A percentile compares a stretch with the other conserved stretches of the same genome.
Conservation (phyloP, 768 basidiomycete genomes). For the Xerocomellus intermedius region DNA sequence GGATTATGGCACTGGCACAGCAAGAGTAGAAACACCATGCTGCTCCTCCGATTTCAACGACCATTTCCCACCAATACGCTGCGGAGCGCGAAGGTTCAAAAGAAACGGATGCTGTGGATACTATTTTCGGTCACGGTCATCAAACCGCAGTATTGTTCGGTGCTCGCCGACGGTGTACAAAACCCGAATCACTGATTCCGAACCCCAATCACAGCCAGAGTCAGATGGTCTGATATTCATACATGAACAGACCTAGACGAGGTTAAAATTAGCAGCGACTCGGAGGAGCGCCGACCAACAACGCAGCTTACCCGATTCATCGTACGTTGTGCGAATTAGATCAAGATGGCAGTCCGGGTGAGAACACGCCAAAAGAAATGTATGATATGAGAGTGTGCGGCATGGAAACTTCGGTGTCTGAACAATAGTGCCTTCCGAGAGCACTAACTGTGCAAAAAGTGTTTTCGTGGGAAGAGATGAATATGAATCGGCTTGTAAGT, state of each 20-base stretch:
- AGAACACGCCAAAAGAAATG: not conserved
- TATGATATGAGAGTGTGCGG: not conserved
- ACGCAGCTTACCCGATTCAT: not conserved
- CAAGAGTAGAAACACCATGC: too few relatives aligned
- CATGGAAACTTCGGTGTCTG: not conserved
- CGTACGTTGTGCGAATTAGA: not conserved
- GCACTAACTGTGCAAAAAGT: not conserved
- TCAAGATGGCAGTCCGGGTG: conserved; percentile 1
- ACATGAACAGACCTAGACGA: not conserved
- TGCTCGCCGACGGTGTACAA: too few relatives aligned
- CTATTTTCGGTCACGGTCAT: too few relatives aligned
- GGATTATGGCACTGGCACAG: too few relatives aligned
- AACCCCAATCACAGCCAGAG: not conserved
- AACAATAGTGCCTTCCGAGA: not conserved
- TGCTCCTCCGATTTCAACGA: too few relatives aligned
- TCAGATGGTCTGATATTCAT: conserved; percentile 3
- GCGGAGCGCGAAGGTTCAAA: too few relatives aligned
- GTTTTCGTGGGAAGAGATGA: not conserved
- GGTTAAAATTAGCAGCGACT: not conserved
- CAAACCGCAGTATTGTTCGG: too few relatives aligned
- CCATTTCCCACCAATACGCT: too few relatives aligned
- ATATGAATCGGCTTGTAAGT: not conserved
- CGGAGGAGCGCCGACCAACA: too few relatives aligned
- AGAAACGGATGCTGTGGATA: not conserved
- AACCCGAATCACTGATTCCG: too few relatives aligned